Base-by-base conservation (phyloP, 2,329 filamentous ascomycete species). In the Sphaerulina vaccinii region DNA sequence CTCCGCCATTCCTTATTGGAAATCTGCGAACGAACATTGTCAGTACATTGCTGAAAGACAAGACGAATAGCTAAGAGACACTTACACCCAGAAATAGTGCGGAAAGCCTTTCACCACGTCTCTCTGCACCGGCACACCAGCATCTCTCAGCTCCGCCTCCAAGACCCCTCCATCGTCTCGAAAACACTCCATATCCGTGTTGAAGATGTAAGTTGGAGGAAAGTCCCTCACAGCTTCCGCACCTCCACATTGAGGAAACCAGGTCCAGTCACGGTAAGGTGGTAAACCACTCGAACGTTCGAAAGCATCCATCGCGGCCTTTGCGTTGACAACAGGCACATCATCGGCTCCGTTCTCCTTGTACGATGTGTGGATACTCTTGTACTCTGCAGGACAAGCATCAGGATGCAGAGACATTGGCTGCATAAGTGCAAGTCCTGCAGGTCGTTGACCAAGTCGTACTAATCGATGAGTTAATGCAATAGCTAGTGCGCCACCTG, bases 141-240 rank as follows among this genome's bases (percentile, higher is more conserved):
- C 57, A 13, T 68, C 58, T 37, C 55, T 59, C 52, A 69, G 9
- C 21, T 42, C 21, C 39, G n/a, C 39, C 21, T 42, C 39, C 29
- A 70, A 29, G 1, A 70, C 61, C 39, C 43, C 55, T 0, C 62
- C 64, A 59, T 68, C 65, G 51, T 68, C 66, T 13, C 64, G 55
- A 53, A 67, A 59, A 23, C 62, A 64, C 50, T 71, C 66, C 36
- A 55, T 53, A 36, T 42, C 51, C 18, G 46, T 49, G 24, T 54
- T 55, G 3, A 54, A 35, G n/a, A 62, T 55, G 29, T 49, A 62
- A 16, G 56, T 57, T 9, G 37, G 52, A 3, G 59, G 59, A 16
- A 62, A 59, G 7, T 47, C 43, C n/a, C 40, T 41, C 15, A 58
- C 32, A 3, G 35, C 50, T 3, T 49, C 51, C 5, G 43, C 24